These are phyloP conservation scores for Avena sativa DNA, from an alignment of 176 grass and related monocot species.

Conservation along the genomic window DNA sequence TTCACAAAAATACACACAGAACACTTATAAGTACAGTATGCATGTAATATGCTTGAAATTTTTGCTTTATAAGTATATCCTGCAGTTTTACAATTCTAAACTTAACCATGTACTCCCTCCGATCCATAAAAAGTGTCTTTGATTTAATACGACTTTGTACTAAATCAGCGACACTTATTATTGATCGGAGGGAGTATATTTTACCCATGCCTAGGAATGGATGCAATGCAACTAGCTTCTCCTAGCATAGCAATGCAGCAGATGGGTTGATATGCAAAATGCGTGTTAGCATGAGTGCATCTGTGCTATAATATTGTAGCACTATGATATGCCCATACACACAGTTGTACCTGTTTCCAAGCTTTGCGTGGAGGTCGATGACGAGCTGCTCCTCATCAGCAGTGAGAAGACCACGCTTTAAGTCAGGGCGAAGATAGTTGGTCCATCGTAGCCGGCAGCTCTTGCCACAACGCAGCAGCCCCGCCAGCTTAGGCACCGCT, in stretches of 20 bases:
- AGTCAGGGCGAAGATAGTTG: constrained; percentile 79
- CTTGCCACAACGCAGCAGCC: constrained; percentile 76
- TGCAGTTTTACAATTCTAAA: not conserved
- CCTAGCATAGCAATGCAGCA: not conserved
- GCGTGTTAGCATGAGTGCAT: not conserved
- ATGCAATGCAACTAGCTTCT: not conserved
- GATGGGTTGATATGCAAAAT: constrained; percentile 5
- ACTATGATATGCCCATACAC: constrained; percentile 13
- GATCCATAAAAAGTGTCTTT: too few species aligned
- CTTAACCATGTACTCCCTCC: not conserved
- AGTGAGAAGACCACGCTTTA: constrained; percentile 78
- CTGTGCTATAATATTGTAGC: not conserved
- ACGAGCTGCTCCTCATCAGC: constrained; percentile 67
- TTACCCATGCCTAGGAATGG: constrained; percentile 1
- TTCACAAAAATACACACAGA: not conserved
- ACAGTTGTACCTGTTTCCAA: constrained; percentile 60
- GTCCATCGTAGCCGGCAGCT: constrained; percentile 86
- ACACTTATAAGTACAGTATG: not conserved
- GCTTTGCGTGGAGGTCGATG: constrained; percentile 77
- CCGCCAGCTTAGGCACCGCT: constrained; percentile 72
- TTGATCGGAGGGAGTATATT: not conserved
- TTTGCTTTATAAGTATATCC: not conserved
- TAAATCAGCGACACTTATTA: too few species aligned
- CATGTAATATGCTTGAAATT: not conserved
- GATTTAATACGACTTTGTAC: too few species aligned